phyloP scores from a whole-genome alignment of 306 rosid species.

The Quercus gilva region DNA sequence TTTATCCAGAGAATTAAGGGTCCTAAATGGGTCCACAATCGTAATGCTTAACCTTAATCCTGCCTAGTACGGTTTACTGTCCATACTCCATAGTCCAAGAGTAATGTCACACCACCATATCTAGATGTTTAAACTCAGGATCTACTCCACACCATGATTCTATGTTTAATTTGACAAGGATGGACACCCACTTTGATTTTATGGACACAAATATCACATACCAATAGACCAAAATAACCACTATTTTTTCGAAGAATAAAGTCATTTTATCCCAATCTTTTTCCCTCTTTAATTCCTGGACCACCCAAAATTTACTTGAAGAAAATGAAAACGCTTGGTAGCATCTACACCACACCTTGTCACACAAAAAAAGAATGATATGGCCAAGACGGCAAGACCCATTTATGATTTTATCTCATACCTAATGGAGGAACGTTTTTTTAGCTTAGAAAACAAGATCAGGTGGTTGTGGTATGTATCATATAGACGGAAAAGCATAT shows the following conservation, averaged over 20 bases:
- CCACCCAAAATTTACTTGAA: slow-evolving; percentile 8
- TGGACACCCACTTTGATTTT: neutral
- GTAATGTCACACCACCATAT: too few relatives aligned
- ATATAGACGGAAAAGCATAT: neutral
- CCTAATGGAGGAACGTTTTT: too few relatives aligned
- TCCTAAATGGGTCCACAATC: too few relatives aligned
- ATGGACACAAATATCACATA: neutral
- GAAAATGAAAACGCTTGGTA: neutral
- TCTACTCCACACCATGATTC: too few relatives aligned
- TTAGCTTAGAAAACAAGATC: neutral
- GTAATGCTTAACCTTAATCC: too few relatives aligned
- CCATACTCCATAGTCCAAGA: too few relatives aligned
- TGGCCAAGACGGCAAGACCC: too few relatives aligned
- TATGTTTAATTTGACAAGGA: slow-evolving; percentile 1
- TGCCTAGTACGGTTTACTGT: too few relatives aligned
- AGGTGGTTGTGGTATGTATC: too few relatives aligned
- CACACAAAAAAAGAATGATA: neutral
- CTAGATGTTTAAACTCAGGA: too few relatives aligned
- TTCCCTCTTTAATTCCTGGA: slow-evolving; percentile 1
- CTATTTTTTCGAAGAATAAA: neutral
- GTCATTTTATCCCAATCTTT: neutral
- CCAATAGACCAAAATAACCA: neutral
- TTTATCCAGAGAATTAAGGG: too few relatives aligned
- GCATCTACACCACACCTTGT: slow-evolving; percentile 8
- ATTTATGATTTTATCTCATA: too few relatives aligned